Conservation (phyloP, 768 basidiomycete species). For the Tubosaeta sp. region DNA sequence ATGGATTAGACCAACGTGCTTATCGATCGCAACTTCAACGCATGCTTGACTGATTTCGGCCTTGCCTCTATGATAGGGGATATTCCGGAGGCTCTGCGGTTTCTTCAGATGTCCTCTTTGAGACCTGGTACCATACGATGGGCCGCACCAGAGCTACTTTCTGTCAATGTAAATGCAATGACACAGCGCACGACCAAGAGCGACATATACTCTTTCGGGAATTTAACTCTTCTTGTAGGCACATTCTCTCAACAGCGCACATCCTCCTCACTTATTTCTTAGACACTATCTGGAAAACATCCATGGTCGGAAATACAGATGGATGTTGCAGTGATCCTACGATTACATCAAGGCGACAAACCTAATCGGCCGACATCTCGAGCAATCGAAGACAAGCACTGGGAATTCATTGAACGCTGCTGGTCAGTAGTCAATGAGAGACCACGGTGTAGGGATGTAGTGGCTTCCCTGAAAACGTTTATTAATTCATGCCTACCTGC, state of each 20-base stretch:
- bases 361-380: constrained; percentile 1
- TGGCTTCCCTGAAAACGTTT: background rate
- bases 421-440: background rate
- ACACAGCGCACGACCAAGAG: constrained; percentile 3
- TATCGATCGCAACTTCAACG: constrained; percentile 21
- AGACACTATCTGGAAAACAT: constrained; percentile 19
- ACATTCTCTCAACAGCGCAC: background rate
- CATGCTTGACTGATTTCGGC: constrained; percentile 42
- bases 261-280: background rate
- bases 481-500: background rate
- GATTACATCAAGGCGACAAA: background rate
- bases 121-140: constrained; percentile 37
- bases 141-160: constrained; percentile 34
- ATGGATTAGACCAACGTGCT: constrained; percentile 9
- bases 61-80: constrained; percentile 21
- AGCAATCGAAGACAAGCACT: constrained; percentile 1
- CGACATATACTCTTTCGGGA: constrained; percentile 18
- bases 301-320: constrained; percentile 2
- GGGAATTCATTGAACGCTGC: constrained; percentile 5
- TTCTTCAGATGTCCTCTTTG: constrained; percentile 24
- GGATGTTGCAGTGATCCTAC: constrained; percentile 7
- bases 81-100: background rate
- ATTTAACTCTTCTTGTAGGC: constrained; percentile 25
- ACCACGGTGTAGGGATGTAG: background rate
- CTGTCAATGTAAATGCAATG: constrained; percentile 17